These are phyloP conservation scores for Glonium stellatum DNA, from an alignment of 495 filamentous ascomycete genomes.

Conservation along the genomic window DNA sequence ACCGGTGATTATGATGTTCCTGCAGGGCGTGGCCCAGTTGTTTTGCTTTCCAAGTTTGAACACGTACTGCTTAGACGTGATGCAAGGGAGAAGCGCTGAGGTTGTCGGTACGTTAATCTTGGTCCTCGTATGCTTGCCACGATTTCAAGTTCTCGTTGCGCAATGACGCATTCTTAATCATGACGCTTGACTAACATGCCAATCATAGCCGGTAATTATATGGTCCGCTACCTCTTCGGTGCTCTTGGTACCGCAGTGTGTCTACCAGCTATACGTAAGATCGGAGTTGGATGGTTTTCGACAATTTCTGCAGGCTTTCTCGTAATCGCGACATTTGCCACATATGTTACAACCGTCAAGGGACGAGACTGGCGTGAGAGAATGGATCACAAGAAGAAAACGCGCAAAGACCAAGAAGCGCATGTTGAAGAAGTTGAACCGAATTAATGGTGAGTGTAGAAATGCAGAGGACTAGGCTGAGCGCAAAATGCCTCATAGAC, in stretches of 20 bases:
- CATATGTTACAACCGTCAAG: conserved; percentile 45
- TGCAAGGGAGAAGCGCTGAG: conserved; percentile 57
- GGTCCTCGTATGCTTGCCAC: neutral
- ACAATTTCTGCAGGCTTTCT: conserved; percentile 47
- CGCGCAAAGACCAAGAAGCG: conserved; percentile 8
- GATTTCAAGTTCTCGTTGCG: too few species aligned
- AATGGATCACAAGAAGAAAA: conserved; percentile 42
- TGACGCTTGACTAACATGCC: neutral
- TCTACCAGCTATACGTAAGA: conserved; percentile 56
- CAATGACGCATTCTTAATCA: too few species aligned
- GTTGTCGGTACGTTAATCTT: conserved; percentile 44
- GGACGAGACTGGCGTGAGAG: conserved; percentile 50
- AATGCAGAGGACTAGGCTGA: too few species aligned
- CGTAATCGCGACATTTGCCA: conserved; percentile 40
- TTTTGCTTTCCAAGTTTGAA: conserved; percentile 69
- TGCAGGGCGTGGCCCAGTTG: conserved; percentile 64
- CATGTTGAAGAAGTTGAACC: neutral
- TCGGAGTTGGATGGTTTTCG: conserved; percentile 57
- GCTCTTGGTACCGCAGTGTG: conserved; percentile 59
- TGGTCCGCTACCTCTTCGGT: conserved; percentile 62
- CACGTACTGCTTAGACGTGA: conserved; percentile 70
- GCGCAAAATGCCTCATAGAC: too few species aligned
- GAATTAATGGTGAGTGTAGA: neutral
- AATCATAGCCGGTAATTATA: conserved; percentile 56
- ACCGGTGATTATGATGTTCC: conserved; percentile 62